Conservation (phyloP, 2,329 filamentous ascomycete species). For the Phialophora macrospora region DNA sequence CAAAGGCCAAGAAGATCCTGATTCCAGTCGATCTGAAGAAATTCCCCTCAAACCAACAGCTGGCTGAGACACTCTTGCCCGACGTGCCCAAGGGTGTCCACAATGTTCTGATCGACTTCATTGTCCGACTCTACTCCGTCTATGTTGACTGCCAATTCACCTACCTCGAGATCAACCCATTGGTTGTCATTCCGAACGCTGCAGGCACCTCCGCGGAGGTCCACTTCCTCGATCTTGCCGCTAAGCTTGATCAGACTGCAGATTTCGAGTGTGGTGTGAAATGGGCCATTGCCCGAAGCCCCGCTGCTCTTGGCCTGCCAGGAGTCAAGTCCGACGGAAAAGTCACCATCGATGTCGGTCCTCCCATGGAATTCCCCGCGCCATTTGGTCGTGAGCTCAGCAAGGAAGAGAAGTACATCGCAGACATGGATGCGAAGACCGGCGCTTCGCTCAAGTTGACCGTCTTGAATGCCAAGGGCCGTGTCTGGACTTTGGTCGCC, state of each 20-base stretch:
- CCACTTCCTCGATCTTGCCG: conserved; percentile 96
- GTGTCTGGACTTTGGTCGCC: conserved; percentile 97
- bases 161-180: conserved; percentile 99
- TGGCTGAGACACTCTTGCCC: conserved; percentile 80
- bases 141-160: conserved; percentile 99
- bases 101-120: conserved; percentile 99
- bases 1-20: conserved; percentile 97
- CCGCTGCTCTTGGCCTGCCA: conserved; percentile 83
- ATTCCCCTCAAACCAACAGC: conserved; percentile 95
- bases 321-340: conserved; percentile 69
- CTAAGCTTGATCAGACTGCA: conserved; percentile 98
- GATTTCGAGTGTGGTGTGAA: conserved; percentile 99
- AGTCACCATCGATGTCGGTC: conserved; percentile 92
- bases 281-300: conserved; percentile 94
- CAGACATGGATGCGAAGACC: conserved; percentile 98
- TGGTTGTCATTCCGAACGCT: conserved; percentile 95
- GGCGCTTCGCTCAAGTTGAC: conserved; percentile 98
- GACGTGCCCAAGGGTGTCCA: conserved; percentile 95
- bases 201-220: conserved; percentile 91
- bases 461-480: conserved; percentile 86
- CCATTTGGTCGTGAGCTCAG: conserved; percentile 97
- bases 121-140: conserved; percentile 95
- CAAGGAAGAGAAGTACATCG: conserved; percentile 99
- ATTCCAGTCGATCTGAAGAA: conserved; percentile 93
- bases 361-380: conserved; percentile 98